A percentile compares a stretch with the other conserved stretches of the same genome.
Evolutionary conservation across 192 early-diverging fungal species (phyloP).

Genomic region (Backusella westeae): DNA sequence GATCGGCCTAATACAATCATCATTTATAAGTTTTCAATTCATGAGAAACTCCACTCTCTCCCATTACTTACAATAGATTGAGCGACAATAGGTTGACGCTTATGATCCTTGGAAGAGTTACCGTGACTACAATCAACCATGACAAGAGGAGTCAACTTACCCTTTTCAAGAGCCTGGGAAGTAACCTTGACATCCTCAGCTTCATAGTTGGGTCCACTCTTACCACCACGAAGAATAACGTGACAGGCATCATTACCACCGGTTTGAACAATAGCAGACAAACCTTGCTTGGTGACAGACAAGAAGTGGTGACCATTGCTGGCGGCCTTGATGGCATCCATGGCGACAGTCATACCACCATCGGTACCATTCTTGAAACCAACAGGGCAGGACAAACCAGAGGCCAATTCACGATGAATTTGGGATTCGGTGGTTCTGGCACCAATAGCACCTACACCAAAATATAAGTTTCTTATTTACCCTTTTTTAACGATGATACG

Average conservation of each 20-base stretch:
- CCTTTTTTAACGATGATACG: background rate
- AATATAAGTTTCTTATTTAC: background rate
- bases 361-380: conserved; percentile 85
- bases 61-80: conserved; percentile 14
- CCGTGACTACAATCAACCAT: conserved; percentile 99
- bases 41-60: background rate
- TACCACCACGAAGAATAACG: conserved; percentile 90
- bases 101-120: conserved; percentile 86
- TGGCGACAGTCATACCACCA: conserved; percentile 79
- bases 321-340: conserved; percentile 93
- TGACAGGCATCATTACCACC: conserved; percentile 92
- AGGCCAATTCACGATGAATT: conserved; percentile 79
- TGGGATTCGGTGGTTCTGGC: conserved; percentile 85
- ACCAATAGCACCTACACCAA: conserved; percentile 65
- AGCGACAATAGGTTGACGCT: conserved; percentile 82
- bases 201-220: conserved; percentile 89
- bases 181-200: conserved; percentile 61
- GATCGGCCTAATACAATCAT: conserved; percentile 33
- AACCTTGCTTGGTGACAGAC: conserved; percentile 84
- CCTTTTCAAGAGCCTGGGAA: conserved; percentile 57
- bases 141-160: conserved; percentile 55
- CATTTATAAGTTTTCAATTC: background rate
- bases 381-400: conserved; percentile 77
- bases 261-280: conserved; percentile 82
- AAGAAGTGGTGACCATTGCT: conserved; percentile 74